A percentile compares a stretch with the other conserved stretches of the same genome.
Conservation (phyloP, 2,329 filamentous ascomycete species). For the Cordyceps farinosa region DNA sequence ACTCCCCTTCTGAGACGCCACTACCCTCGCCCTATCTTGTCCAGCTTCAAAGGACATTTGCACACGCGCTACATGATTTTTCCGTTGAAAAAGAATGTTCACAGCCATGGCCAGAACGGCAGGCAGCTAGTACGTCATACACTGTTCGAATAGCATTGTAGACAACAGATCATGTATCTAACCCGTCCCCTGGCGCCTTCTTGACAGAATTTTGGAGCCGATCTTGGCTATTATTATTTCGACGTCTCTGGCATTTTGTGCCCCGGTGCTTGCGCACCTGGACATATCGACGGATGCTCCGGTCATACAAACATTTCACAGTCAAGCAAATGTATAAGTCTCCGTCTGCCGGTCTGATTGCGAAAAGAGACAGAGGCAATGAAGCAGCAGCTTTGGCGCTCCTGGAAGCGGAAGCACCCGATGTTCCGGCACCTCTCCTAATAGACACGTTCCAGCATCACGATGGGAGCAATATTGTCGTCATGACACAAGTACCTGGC, state of each 20-base stretch:
- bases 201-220: neutral
- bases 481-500: neutral
- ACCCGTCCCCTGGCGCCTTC: neutral
- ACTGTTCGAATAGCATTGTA: neutral
- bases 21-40: slow-evolving; percentile 1
- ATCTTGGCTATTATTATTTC: slow-evolving; percentile 5
- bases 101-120: neutral
- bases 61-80: neutral
- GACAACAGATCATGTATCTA: neutral
- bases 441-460: neutral
- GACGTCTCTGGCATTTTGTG: neutral
- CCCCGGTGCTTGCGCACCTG: neutral
- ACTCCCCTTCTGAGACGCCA: neutral
- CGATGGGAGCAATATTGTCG: neutral
- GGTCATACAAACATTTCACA: neutral
- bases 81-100: neutral
- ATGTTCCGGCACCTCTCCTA: neutral
- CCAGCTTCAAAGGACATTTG: neutral
- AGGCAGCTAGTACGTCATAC: neutral
- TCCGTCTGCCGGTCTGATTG: neutral
- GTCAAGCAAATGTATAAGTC: neutral
- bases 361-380: neutral
- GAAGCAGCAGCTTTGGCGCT: neutral
- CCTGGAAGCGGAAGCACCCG: neutral
- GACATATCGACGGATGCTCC: neutral